A percentile compares a stretch with the other conserved stretches of the same genome.
Evolutionary conservation across 2,329 filamentous ascomycete genomes (phyloP).

Genomic region (Aureobasidium sp.): DNA sequence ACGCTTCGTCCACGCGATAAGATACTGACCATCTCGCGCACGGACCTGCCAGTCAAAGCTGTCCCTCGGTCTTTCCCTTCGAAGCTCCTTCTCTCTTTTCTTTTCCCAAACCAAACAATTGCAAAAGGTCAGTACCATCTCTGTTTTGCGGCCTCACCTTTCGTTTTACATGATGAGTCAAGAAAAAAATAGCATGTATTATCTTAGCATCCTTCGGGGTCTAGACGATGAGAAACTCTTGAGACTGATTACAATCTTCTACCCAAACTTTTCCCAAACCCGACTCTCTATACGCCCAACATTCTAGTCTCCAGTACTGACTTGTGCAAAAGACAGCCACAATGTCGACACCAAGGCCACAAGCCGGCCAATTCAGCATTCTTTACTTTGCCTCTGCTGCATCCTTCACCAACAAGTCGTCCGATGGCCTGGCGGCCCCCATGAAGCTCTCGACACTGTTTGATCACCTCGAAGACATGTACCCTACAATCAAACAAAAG

Average conservation of each 20-base stretch:
- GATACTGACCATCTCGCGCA: not conserved
- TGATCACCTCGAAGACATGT: slow-evolving; percentile 55
- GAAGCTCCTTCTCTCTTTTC: not conserved
- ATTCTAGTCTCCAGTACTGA: not conserved
- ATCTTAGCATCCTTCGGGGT: slow-evolving; percentile 30
- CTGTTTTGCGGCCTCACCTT: slow-evolving; percentile 14
- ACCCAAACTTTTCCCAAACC: not conserved
- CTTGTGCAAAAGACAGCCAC: not conserved
- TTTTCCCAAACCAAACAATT: not conserved
- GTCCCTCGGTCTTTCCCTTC: not conserved
- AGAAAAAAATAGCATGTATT: slow-evolving; percentile 38
- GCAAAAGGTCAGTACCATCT: not conserved
- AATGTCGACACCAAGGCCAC: slow-evolving; percentile 40
- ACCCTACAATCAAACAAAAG: slow-evolving; percentile 59
- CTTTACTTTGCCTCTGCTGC: slow-evolving; percentile 74
- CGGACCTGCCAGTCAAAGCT: not conserved
- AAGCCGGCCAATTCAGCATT: slow-evolving; percentile 61
- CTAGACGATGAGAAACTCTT: slow-evolving; percentile 3
- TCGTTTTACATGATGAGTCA: slow-evolving; percentile 24
- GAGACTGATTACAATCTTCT: not conserved
- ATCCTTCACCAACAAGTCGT: slow-evolving; percentile 59
- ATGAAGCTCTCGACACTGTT: slow-evolving; percentile 56
- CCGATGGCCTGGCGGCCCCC: slow-evolving; percentile 58
- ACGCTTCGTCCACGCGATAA: not conserved
- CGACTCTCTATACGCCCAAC: not conserved